These are phyloP conservation scores for Raffaelea arxii DNA, from an alignment of 2,329 filamentous ascomycete genomes.

Conservation along the genomic window DNA sequence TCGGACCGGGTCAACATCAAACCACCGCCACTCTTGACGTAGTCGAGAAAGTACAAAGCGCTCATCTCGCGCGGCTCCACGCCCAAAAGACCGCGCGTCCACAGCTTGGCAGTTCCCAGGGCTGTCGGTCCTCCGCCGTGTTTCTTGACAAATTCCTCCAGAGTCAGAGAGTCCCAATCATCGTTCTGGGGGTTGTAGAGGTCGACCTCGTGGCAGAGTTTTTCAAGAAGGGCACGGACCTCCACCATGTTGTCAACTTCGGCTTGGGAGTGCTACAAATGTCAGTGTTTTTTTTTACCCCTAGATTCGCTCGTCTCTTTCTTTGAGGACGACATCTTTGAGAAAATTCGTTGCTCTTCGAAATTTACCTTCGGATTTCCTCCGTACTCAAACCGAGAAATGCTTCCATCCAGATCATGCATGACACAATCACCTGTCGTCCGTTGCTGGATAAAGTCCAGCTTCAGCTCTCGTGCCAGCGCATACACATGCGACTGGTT, in stretches of 20 bases:
- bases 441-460: slow-evolving; percentile 26
- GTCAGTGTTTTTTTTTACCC: neutral
- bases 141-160: slow-evolving; percentile 7
- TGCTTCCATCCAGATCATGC: slow-evolving; percentile 5
- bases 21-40: slow-evolving; percentile 42
- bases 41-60: slow-evolving; percentile 45
- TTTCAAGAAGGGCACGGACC: neutral
- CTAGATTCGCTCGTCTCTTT: too few relatives aligned
- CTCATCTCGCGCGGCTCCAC: slow-evolving; percentile 37
- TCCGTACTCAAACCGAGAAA: slow-evolving; percentile 8
- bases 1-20: slow-evolving; percentile 44
- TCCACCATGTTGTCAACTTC: slow-evolving; percentile 1
- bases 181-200: neutral
- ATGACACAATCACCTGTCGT: slow-evolving; percentile 8
- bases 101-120: slow-evolving; percentile 5
- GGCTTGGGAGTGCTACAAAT: neutral
- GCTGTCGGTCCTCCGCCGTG: slow-evolving; percentile 4
- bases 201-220: neutral
- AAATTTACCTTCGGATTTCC: neutral
- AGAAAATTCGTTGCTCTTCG: too few relatives aligned
- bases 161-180: slow-evolving; percentile 3
- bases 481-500: slow-evolving; percentile 36
- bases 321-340: neutral
- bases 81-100: slow-evolving; percentile 26
- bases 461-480: slow-evolving; percentile 27